These are phyloP conservation scores for Obba rivulosa DNA, from an alignment of 768 basidiomycete species.

Conservation along the genomic window DNA sequence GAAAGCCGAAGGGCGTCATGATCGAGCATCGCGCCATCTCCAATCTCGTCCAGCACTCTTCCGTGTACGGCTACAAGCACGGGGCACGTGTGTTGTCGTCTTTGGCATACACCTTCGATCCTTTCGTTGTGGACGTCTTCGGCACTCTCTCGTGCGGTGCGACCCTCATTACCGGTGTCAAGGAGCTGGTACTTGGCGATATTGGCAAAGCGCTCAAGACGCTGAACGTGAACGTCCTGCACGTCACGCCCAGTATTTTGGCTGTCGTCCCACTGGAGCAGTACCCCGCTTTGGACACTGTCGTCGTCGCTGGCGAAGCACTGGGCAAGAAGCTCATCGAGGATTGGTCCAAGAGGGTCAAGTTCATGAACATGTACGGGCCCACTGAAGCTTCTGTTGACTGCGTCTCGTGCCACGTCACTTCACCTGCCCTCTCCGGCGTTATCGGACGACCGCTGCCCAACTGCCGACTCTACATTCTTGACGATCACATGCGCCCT, in stretches of 20 bases:
- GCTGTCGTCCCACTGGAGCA: conserved; percentile 21
- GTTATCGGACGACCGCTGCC: conserved; percentile 28
- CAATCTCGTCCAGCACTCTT: conserved; percentile 13
- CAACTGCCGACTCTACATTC: conserved; percentile 19
- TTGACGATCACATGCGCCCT: conserved; percentile 14
- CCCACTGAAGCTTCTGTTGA: conserved; percentile 28
- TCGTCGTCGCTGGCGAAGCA: conserved; percentile 22
- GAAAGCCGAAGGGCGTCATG: conserved; percentile 19
- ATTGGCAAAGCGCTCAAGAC: conserved; percentile 22
- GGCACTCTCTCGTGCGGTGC: conserved; percentile 16
- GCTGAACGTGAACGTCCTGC: conserved; percentile 22
- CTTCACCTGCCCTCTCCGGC: conserved; percentile 11
- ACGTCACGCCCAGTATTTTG: conserved; percentile 27
- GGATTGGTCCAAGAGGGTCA: conserved; percentile 22
- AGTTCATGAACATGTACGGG: conserved; percentile 29
- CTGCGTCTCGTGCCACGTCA: conserved; percentile 23
- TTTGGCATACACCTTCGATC: conserved; percentile 25
- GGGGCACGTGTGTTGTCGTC: conserved; percentile 23
- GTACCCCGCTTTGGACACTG: conserved; percentile 22
- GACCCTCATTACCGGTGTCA: conserved; percentile 12
- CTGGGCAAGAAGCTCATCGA: conserved; percentile 15
- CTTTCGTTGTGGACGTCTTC: conserved; percentile 17
- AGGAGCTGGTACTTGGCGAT: conserved; percentile 25
- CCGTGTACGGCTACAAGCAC: conserved; percentile 15
- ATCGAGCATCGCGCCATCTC: conserved; percentile 15